phyloP scores from a whole-genome alignment of 495 filamentous ascomycete species.

The Penicillium diatomitis region DNA sequence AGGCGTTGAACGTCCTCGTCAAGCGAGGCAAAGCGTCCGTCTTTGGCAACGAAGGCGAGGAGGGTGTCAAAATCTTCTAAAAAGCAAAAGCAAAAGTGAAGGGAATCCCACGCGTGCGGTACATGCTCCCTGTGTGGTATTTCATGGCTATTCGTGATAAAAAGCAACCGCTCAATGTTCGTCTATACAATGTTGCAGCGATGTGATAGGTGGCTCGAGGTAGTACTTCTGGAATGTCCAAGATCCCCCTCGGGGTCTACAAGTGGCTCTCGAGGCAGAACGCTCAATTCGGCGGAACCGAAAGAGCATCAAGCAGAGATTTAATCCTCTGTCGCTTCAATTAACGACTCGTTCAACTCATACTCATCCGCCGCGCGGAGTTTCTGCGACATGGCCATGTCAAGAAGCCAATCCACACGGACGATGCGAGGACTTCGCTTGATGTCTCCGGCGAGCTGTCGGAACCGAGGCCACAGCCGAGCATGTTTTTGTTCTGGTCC shows the following conservation, averaged over 20 bases:
- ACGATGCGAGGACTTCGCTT: slow-evolving; percentile 71
- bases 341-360: slow-evolving; percentile 33
- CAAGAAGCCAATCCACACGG: slow-evolving; percentile 77
- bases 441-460: slow-evolving; percentile 60
- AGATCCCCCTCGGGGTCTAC: neutral
- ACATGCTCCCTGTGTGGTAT: slow-evolving; percentile 5
- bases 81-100: neutral
- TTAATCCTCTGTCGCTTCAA: slow-evolving; percentile 19
- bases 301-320: neutral
- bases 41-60: slow-evolving; percentile 76
- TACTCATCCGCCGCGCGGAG: slow-evolving; percentile 56
- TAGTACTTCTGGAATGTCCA: slow-evolving; percentile 5
- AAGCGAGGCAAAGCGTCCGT: slow-evolving; percentile 88
- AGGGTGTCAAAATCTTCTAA: slow-evolving; percentile 95
- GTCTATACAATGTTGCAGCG: neutral
- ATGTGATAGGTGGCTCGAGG: no score
- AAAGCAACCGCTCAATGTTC: slow-evolving; percentile 12
- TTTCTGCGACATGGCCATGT: slow-evolving; percentile 80
- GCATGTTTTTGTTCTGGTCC: slow-evolving; percentile 54
- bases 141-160: slow-evolving; percentile 20
- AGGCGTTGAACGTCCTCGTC: slow-evolving; percentile 67
- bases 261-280: no score
- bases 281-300: neutral
- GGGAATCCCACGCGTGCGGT: no score
- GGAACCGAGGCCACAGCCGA: slow-evolving; percentile 71